A percentile compares a stretch with the other conserved stretches of the same genome.
These are phyloP conservation scores for Linum usitatissimum DNA, from an alignment of 345 rosid genomes.

Conservation along the genomic window DNA sequence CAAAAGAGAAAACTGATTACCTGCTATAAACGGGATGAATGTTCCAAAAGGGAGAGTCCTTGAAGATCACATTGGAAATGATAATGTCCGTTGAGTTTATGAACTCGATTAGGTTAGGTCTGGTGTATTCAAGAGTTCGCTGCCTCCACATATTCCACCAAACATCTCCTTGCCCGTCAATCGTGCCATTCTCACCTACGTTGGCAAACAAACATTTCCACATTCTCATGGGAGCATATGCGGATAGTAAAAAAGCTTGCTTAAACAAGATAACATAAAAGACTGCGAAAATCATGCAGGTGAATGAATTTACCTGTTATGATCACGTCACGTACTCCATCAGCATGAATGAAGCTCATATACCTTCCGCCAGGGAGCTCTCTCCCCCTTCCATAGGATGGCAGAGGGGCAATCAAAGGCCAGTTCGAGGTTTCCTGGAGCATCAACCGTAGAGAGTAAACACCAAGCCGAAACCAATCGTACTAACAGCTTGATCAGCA, in stretches of 20 bases:
- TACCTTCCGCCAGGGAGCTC: conserved; percentile 84
- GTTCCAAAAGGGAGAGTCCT: conserved; percentile 51
- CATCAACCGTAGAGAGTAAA: conserved; percentile 9
- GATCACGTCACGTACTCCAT: conserved; percentile 65
- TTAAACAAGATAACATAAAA: too few relatives aligned
- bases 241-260: too few relatives aligned
- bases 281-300: too few relatives aligned
- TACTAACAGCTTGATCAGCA: not conserved
- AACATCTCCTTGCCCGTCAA: conserved; percentile 50
- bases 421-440: conserved; percentile 62
- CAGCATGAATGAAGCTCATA: conserved; percentile 83
- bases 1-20: conserved; percentile 11
- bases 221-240: too few relatives aligned
- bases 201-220: not conserved
- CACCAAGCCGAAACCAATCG: not conserved
- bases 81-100: conserved; percentile 28
- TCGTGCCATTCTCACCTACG: conserved; percentile 51
- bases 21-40: conserved; percentile 57
- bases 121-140: conserved; percentile 26
- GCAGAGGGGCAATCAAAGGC: conserved; percentile 83
- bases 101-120: conserved; percentile 50
- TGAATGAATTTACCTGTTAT: not conserved
- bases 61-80: conserved; percentile 43
- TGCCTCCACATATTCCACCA: conserved; percentile 58
- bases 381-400: conserved; percentile 97